Conservation (phyloP, 257 asterid genomes). For the Solanum pimpinellifolium region DNA sequence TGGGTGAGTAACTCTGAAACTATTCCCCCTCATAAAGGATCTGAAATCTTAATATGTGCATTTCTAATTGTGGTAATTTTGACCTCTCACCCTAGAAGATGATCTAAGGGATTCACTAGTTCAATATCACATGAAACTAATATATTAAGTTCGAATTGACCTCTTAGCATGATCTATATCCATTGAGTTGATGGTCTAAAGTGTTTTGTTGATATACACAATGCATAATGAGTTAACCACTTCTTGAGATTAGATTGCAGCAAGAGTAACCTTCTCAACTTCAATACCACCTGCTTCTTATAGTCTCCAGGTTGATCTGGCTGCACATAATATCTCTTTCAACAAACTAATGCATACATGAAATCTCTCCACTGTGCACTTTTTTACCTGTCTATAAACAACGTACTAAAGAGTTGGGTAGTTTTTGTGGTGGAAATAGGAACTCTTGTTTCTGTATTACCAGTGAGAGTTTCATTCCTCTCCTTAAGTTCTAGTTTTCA, state of each 20-base stretch:
- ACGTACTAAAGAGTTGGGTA: neutral
- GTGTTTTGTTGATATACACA: neutral
- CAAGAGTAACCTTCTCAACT: neutral
- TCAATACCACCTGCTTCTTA: neutral
- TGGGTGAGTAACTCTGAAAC: constrained; percentile 42
- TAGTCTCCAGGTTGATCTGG: neutral
- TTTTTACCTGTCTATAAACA: neutral
- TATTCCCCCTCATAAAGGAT: neutral
- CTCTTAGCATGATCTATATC: neutral
- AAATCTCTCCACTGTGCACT: neutral
- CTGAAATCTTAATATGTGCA: neutral
- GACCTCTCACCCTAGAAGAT: neutral
- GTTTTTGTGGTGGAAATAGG: neutral
- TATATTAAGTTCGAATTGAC: neutral
- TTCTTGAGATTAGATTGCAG: neutral
- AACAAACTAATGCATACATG: neutral
- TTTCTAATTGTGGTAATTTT: neutral
- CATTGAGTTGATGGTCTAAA: neutral
- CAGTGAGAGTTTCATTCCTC: neutral
- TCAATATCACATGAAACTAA: neutral
- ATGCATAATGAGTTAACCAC: neutral
- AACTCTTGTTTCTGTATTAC: neutral
- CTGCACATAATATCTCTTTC: neutral
- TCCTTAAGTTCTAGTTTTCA: neutral
- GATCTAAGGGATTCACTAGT: neutral